Base-by-base conservation (phyloP, 805 yeast species). In the Yarrowia phangngaensis region DNA sequence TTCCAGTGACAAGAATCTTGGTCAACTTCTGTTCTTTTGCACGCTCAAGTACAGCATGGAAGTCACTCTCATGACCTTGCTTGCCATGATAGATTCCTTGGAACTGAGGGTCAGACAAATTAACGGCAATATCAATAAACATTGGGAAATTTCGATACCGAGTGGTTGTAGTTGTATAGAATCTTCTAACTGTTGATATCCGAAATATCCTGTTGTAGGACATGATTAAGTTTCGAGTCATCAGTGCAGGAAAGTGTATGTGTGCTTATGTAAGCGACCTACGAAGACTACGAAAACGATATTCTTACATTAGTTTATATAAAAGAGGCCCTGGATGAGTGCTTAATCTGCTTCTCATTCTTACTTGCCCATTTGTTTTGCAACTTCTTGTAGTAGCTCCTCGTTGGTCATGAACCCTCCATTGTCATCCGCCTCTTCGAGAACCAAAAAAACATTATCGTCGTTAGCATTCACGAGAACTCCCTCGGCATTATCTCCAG, bases 81-180 rank as follows among this genome's bases (percentile, higher is more conserved):
- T 78, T 75, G 11, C 82, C 88, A 54, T 86, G 75, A 60, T 92
- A 92, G 7, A 64, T 53, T 1, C 98, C 98, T 38, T 71, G 73
- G 63, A 85, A 92, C 92, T 89, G 92, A 4, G 78, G 70, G 63
- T 90, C 98, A 0, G 95, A 82, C 60, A 90, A 72, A 62, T 90
- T 90, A 57, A 87, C 84, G 23, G 76, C 84, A 49, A 74, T 72
- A 56, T 75, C 79, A 12, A 41, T 29, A n/a, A 9, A 41, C 45
- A 38, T 38, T 9, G 32, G 32, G 19, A 19, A 30, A n/a, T 24
- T 36, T 29, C 13, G 47, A 11, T n/a, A 24, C n/a, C n/a, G 28
- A 24, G 11, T 24, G 28, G 11, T 11, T 19, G 24, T n/a, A 13
- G 49, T 31, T 32, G 49, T 31, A 22, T 20, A 43, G 26, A 23